A percentile compares a stretch with the other conserved stretches of the same genome.
These are phyloP conservation scores for Fusarium dimerum DNA, from an alignment of 2,329 filamentous ascomycete species.

Conservation along the genomic window DNA sequence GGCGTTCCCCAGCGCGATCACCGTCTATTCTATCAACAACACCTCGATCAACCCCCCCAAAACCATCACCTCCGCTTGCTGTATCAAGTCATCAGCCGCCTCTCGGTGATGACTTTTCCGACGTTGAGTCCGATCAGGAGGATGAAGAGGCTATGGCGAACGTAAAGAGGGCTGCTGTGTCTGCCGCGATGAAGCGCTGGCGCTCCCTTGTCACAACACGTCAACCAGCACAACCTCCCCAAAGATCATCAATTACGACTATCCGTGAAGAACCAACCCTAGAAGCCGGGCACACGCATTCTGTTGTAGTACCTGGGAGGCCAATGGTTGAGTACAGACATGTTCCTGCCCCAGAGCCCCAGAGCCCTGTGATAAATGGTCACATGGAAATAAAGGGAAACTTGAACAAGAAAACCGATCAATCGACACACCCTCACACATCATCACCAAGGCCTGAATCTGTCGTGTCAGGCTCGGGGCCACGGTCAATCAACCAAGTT, in stretches of 20 bases:
- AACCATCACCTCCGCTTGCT: constrained; percentile 4
- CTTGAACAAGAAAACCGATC: background rate
- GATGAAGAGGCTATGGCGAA: constrained; percentile 13
- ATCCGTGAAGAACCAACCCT: constrained; percentile 15
- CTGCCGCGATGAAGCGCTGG: constrained; percentile 26
- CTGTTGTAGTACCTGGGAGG: background rate
- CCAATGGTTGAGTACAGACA: background rate
- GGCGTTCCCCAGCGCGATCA: background rate
- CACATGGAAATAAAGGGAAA: background rate
- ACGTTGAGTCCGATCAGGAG: constrained; percentile 12
- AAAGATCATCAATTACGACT: constrained; percentile 12
- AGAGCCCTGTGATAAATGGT: background rate
- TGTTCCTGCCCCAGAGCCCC: background rate
- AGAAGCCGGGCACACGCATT: constrained; percentile 5
- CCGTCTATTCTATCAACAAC: background rate
- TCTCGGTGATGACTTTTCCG: constrained; percentile 7
- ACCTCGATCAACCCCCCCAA: background rate
- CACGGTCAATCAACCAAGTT: background rate
- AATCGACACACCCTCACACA: background rate
- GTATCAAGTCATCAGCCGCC: constrained; percentile 1
- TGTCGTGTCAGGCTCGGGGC: background rate
- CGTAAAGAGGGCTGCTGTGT: constrained; percentile 22
- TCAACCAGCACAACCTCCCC: constrained; percentile 9
- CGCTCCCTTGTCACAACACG: constrained; percentile 22
- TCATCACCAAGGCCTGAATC: background rate